These are phyloP conservation scores for Ogataea zsoltii DNA, from an alignment of 805 yeast genomes.

Conservation along the genomic window DNA sequence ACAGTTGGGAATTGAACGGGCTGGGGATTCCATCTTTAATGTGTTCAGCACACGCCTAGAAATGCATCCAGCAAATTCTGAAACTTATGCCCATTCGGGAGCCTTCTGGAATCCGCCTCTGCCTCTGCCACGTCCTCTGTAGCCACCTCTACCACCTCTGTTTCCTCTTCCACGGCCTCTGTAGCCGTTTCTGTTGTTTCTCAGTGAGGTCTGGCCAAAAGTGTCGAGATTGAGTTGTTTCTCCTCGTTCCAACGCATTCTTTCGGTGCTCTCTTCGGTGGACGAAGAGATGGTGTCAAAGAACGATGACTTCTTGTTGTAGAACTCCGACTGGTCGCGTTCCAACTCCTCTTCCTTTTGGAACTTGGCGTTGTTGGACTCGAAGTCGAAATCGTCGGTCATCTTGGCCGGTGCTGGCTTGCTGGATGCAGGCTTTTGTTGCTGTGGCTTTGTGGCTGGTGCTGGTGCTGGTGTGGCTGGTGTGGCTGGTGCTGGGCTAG, in stretches of 20 bases:
- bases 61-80: too few relatives aligned
- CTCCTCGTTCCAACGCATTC: conserved; percentile 72
- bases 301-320: conserved; percentile 82
- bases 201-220: conserved; percentile 69
- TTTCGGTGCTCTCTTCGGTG: conserved; percentile 44
- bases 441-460: conserved; percentile 3
- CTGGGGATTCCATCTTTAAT: too few relatives aligned
- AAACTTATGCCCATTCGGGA: conserved; percentile 31
- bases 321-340: conserved; percentile 42
- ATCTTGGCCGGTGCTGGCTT: neutral
- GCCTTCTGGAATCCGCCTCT: conserved; percentile 20
- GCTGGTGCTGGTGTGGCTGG: conserved; percentile 3
- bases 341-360: conserved; percentile 45
- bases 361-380: conserved; percentile 70
- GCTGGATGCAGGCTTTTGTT: neutral
- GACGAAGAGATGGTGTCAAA: conserved; percentile 84
- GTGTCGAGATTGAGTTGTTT: conserved; percentile 75
- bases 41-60: too few relatives aligned
- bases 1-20: too few relatives aligned
- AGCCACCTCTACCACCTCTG: conserved; percentile 39
- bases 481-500: conserved; percentile 3
- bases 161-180: conserved; percentile 53
- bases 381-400: conserved; percentile 72
- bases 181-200: conserved; percentile 44
- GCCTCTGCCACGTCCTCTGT: conserved; percentile 32